Evolutionary conservation across 179 eudicot genomes (phyloP), one percentile per base, ranked within the genome.

Genomic region (Silene noctiflora): DNA sequence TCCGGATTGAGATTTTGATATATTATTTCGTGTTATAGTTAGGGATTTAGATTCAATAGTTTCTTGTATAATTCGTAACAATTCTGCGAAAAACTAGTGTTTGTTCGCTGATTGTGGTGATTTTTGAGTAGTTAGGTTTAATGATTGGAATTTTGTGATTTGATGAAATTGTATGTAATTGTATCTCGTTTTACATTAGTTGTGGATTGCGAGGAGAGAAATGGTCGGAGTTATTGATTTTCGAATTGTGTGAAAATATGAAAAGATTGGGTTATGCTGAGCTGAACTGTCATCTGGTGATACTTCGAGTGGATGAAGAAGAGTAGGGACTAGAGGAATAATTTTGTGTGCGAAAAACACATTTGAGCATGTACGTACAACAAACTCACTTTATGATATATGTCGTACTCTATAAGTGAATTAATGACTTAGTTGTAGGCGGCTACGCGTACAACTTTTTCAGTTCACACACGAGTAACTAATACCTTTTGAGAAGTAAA

Each of bases 131-230:
- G 31, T 63, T 63, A 63, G 67, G 67, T 9, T 63, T 10, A 24
- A 4, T 24, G 70, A 67, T 67, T 22, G 66, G 66, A 22, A 61
- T 61, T 21, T 24, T 21, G 66, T 61, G 27, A 62, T 61, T 63
- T 63, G 67, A 63, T 63, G 59, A 14, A 53, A 53, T 53, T 53
- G 59, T 53, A 16, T 42, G 12, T 42, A 42, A 1, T 42, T 10
- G 11, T 42, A 53, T 53, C 19, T 24, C 7, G 25, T 63, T 11
- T 63, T 29, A 27, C 29, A 13, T 27, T 4, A 29, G 7, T 63
- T 3, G 39, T 29, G 29, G 31, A 24, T 12, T 61, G n/a, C 25
- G 5, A 24, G 17, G 33, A 63, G 35, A 13, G n/a, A 24, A 29
- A 63, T 63, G 29, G 33, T 1, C 6, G 17, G 16, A 63, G 67